Evolutionary conservation across 306 rosid genomes (phyloP).

Genomic region (Trifolium fragiferum): DNA sequence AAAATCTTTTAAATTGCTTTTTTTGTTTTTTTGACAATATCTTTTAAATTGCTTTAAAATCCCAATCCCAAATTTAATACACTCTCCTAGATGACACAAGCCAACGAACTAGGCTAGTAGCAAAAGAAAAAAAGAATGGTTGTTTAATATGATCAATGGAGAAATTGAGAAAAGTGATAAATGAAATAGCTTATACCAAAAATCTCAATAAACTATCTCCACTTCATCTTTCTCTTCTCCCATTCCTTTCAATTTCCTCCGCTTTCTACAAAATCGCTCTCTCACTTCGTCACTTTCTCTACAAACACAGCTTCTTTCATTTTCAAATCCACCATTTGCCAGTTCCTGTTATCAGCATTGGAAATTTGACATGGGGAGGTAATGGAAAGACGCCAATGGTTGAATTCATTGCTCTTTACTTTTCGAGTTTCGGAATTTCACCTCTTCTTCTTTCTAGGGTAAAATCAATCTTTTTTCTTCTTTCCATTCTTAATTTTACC

Average conservation of each 20-base stretch:
- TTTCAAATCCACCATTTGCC: conserved; percentile 61
- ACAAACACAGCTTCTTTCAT: conserved; percentile 49
- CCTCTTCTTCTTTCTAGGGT: conserved; percentile 24
- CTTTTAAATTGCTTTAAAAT: no score
- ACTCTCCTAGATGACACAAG: no score
- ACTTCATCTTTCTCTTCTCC: conserved; percentile 59
- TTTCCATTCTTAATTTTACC: no score
- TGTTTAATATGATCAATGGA: not conserved
- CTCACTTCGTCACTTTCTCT: conserved; percentile 65
- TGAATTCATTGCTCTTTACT: conserved; percentile 73
- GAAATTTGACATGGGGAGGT: conserved; percentile 97
- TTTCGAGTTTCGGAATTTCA: conserved; percentile 59
- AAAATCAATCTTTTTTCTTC: not conserved
- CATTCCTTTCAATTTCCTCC: conserved; percentile 70
- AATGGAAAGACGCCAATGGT: conserved; percentile 43
- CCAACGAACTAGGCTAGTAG: no score
- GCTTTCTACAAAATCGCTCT: conserved; percentile 65
- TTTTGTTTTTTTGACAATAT: no score
- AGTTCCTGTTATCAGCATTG: conserved; percentile 80
- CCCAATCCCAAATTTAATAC: no score
- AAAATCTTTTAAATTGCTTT: no score
- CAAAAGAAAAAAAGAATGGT: no score
- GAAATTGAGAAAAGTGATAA: conserved; percentile 55
- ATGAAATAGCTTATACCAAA: conserved; percentile 68
- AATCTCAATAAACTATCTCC: conserved; percentile 53